A percentile compares a stretch with the other conserved stretches of the same genome.
Evolutionary conservation across 208 protist genomes (phyloP).

Genomic region (Leishmania martiniquensis): DNA sequence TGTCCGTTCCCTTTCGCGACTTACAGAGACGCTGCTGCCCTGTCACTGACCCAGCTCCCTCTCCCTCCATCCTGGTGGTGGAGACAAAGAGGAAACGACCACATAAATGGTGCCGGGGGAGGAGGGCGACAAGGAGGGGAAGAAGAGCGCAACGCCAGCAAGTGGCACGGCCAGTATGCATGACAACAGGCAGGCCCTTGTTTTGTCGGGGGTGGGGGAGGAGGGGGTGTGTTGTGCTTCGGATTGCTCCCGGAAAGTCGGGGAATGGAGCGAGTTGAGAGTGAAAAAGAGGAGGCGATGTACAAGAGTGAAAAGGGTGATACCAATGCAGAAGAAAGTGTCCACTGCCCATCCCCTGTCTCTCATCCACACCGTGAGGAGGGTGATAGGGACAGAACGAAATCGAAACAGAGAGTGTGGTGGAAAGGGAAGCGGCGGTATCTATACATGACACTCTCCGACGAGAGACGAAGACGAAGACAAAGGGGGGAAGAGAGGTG

Average conservation of each 20-base stretch:
- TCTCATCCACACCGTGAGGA: background rate
- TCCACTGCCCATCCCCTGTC: too few relatives aligned
- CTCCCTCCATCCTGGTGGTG: background rate
- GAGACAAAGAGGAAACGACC: too few relatives aligned
- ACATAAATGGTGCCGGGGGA: background rate
- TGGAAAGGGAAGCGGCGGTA: background rate
- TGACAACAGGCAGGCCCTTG: background rate
- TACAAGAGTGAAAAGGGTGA: conserved; percentile 3
- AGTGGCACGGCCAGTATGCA: too few relatives aligned
- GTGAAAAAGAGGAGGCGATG: background rate
- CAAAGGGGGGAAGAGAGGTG: background rate
- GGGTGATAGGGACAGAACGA: background rate
- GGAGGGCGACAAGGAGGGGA: background rate
- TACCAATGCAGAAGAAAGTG: background rate
- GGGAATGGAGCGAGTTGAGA: background rate
- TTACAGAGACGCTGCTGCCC: background rate
- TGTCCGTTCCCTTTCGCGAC: background rate
- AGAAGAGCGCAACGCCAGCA: background rate
- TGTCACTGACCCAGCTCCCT: too few relatives aligned
- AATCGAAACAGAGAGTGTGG: background rate
- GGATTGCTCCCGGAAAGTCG: background rate
- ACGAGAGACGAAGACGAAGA: background rate
- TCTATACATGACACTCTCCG: background rate
- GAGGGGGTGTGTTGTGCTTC: background rate
- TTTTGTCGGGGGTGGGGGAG: background rate